Percentiles rank a stretch among this genome's conserved stretches.
Evolutionary conservation across 352 stramenopile genomes (phyloP).

Genomic region (Phytophthora pistaciae): DNA sequence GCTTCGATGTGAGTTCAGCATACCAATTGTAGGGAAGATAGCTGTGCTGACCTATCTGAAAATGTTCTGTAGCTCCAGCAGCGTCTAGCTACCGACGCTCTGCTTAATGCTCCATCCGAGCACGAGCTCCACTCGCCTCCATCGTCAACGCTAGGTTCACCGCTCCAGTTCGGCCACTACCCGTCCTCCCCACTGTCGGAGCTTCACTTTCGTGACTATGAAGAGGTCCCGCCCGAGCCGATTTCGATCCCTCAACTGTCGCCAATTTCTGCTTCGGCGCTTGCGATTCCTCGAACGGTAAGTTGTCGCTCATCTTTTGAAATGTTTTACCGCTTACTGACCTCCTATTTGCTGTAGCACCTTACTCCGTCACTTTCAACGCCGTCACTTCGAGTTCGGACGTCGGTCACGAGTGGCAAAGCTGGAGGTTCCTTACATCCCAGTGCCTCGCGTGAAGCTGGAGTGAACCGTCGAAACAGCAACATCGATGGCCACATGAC

Average conservation of each 20-base stretch:
- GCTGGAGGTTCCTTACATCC: neutral
- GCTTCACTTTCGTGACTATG: conserved; percentile 40
- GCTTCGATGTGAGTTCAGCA: conserved; percentile 58
- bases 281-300: conserved; percentile 58
- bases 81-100: conserved; percentile 53
- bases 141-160: conserved; percentile 22
- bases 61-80: conserved; percentile 58
- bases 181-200: conserved; percentile 15
- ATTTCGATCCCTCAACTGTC: conserved; percentile 48
- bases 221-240: conserved; percentile 51
- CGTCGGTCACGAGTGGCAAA: conserved; percentile 17
- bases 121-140: conserved; percentile 14
- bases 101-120: conserved; percentile 45
- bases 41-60: neutral
- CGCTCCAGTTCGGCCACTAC: conserved; percentile 21
- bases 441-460: neutral
- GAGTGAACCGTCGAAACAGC: conserved; percentile 13
- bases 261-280: conserved; percentile 35
- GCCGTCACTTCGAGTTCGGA: conserved; percentile 51
- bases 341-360: conserved; percentile 27
- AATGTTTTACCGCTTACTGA: neutral
- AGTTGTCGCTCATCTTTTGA: neutral
- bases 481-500: conserved; percentile 1
- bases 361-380: conserved; percentile 47
- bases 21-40: neutral